phyloP scores from a whole-genome alignment of 208 protist genomes.

The Trypanosoma brucei region DNA sequence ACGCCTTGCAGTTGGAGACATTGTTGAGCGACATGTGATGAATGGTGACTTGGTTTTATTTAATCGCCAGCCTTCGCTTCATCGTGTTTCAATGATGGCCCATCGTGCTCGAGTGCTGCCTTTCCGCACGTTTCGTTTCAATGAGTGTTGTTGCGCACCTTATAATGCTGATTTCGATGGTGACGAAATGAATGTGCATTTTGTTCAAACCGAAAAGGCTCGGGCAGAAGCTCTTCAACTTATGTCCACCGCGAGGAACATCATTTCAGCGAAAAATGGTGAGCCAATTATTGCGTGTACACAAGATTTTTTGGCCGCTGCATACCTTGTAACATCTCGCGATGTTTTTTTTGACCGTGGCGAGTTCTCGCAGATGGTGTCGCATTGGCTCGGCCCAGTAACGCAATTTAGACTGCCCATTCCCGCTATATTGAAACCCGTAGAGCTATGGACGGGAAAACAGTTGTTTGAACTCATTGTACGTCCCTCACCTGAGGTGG shows the following conservation, averaged over 20 bases:
- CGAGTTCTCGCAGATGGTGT: constrained; percentile 85
- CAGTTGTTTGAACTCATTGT: constrained; percentile 96
- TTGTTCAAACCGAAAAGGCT: constrained; percentile 99
- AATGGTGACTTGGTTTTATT: constrained; percentile 98
- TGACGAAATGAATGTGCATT: constrained; percentile 99
- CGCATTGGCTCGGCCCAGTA: constrained; percentile 78
- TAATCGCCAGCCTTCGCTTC: constrained; percentile 99
- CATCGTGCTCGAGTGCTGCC: constrained; percentile 94
- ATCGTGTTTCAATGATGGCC: constrained; percentile 99
- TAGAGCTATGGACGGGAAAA: constrained; percentile 99
- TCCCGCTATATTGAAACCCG: constrained; percentile 96
- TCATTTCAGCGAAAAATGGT: constrained; percentile 98
- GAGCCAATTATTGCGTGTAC: constrained; percentile 97
- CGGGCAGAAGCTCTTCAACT: constrained; percentile 95
- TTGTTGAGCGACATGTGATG: constrained; percentile 99
- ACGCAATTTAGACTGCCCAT: constrained; percentile 91
- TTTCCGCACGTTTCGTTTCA: constrained; percentile 99
- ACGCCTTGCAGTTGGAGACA: constrained; percentile 92
- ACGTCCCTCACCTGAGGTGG: constrained; percentile 39
- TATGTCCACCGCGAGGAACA: constrained; percentile 96
- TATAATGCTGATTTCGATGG: constrained; percentile 99
- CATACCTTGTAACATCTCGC: constrained; percentile 95
- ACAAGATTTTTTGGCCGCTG: constrained; percentile 99
- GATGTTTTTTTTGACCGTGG: constrained; percentile 95
- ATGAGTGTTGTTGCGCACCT: constrained; percentile 97